These are phyloP conservation scores for Didymella glomerata DNA, from an alignment of 2,329 filamentous ascomycete genomes.

Conservation along the genomic window DNA sequence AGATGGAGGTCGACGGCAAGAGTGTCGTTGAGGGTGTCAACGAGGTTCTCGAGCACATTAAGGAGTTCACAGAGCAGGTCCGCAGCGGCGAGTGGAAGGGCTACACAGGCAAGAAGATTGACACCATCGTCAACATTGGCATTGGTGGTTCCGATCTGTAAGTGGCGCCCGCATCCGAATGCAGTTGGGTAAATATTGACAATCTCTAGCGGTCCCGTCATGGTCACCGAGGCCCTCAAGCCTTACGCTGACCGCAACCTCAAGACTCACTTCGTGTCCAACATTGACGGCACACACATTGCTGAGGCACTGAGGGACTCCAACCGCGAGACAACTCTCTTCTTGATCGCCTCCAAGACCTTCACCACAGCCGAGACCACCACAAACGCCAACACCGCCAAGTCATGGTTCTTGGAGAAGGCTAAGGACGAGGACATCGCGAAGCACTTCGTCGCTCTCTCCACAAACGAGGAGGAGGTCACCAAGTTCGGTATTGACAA, in stretches of 20 bases:
- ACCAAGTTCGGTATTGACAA: constrained; percentile 98
- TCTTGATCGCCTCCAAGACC: constrained; percentile 98
- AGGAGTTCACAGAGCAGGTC: constrained; percentile 95
- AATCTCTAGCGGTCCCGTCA: constrained; percentile 79
- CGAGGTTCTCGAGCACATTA: constrained; percentile 93
- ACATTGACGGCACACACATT: constrained; percentile 98
- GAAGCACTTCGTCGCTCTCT: constrained; percentile 98
- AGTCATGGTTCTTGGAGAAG: constrained; percentile 92
- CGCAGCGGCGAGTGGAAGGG: constrained; percentile 97
- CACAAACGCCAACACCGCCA: constrained; percentile 97
- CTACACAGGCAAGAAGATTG: constrained; percentile 95
- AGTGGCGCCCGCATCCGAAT: constrained; percentile 52
- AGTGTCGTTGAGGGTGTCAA: constrained; percentile 96
- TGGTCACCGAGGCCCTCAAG: constrained; percentile 98
- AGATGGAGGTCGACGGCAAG: constrained; percentile 83
- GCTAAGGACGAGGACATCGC: constrained; percentile 84
- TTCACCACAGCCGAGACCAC: constrained; percentile 98
- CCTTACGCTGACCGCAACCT: constrained; percentile 85
- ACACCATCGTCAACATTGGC: constrained; percentile 95
- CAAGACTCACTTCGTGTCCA: constrained; percentile 97
- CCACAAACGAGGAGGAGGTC: constrained; percentile 93
- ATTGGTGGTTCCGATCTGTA: constrained; percentile 98
- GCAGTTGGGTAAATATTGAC: constrained; percentile 32
- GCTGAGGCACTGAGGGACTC: constrained; percentile 88
- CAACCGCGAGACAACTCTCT: constrained; percentile 97